Evolutionary conservation across 768 basidiomycete species (phyloP).

Genomic region (Cubamyces lactineus): DNA sequence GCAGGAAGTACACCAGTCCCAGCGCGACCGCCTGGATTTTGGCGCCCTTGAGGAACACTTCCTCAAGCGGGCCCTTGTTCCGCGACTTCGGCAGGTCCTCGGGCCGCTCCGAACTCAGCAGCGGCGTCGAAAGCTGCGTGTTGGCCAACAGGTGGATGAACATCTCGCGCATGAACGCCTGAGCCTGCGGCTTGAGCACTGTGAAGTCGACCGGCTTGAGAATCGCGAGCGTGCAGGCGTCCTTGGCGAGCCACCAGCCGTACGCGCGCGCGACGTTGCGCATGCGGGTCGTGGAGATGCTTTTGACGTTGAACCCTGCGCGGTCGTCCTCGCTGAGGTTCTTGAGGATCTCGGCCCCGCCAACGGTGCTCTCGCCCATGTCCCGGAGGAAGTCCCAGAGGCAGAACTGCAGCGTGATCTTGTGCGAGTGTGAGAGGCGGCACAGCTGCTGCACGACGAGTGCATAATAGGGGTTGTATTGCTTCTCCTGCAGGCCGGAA

Average conservation of each 20-base stretch:
- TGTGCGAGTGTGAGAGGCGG: slow-evolving; percentile 76
- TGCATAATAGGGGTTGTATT: slow-evolving; percentile 95
- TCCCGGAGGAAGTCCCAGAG: slow-evolving; percentile 97
- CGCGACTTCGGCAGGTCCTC: slow-evolving; percentile 44
- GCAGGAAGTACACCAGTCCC: slow-evolving; percentile 76
- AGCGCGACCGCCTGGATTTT: slow-evolving; percentile 67
- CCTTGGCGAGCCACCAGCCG: slow-evolving; percentile 93
- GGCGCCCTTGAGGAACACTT: slow-evolving; percentile 77
- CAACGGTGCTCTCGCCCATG: slow-evolving; percentile 81
- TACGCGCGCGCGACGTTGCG: slow-evolving; percentile 82
- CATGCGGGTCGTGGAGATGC: slow-evolving; percentile 59
- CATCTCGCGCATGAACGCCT: slow-evolving; percentile 69
- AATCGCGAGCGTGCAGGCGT: slow-evolving; percentile 69
- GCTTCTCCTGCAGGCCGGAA: slow-evolving; percentile 65
- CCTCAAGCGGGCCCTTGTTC: slow-evolving; percentile 68
- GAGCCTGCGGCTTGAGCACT: slow-evolving; percentile 62
- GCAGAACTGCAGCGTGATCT: slow-evolving; percentile 91
- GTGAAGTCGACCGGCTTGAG: slow-evolving; percentile 95
- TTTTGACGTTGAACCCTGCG: slow-evolving; percentile 46
- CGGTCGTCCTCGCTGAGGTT: slow-evolving; percentile 52
- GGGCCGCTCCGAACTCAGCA: slow-evolving; percentile 45
- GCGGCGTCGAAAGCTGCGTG: slow-evolving; percentile 74
- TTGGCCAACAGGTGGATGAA: slow-evolving; percentile 70
- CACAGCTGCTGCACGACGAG: slow-evolving; percentile 87
- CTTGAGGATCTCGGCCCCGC: slow-evolving; percentile 78